Evolutionary conservation across 257 asterid species (phyloP).

Genomic region (Rhazya stricta): DNA sequence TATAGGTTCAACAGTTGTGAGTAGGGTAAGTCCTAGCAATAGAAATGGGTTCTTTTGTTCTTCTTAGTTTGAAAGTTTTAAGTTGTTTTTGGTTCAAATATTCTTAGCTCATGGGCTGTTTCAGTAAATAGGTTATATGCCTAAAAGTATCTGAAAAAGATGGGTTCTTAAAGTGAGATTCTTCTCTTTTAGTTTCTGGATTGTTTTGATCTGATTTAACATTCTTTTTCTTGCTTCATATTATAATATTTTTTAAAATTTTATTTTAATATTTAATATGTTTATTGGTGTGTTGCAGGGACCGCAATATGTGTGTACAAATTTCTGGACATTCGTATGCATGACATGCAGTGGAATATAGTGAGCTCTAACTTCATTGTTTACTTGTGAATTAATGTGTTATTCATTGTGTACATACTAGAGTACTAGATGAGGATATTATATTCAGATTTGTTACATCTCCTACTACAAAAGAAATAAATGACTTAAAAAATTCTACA

Average conservation of each 20-base stretch:
- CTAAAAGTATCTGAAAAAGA: neutral
- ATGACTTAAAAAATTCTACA: too few species aligned
- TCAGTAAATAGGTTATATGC: neutral
- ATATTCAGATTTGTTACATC: too few species aligned
- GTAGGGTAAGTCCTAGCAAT: neutral
- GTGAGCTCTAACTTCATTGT: conserved; percentile 38
- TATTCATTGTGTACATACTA: too few species aligned
- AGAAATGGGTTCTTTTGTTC: neutral
- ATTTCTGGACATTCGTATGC: conserved; percentile 93
- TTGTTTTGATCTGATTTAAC: neutral
- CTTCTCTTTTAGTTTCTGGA: neutral
- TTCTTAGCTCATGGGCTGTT: neutral
- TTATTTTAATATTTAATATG: neutral
- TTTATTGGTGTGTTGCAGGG: conserved; percentile 56
- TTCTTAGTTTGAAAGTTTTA: neutral
- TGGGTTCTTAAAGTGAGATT: neutral
- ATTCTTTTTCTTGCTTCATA: neutral
- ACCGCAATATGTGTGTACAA: conserved; percentile 93
- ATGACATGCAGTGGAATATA: conserved; percentile 91
- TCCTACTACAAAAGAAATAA: too few species aligned
- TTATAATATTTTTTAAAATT: neutral
- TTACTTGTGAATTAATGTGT: neutral
- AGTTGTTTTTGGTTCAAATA: neutral
- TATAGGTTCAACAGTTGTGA: conserved; percentile 4
- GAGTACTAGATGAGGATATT: too few species aligned